phyloP scores from a whole-genome alignment of 129 eudicot genomes.

The Flaveria bidentis region DNA sequence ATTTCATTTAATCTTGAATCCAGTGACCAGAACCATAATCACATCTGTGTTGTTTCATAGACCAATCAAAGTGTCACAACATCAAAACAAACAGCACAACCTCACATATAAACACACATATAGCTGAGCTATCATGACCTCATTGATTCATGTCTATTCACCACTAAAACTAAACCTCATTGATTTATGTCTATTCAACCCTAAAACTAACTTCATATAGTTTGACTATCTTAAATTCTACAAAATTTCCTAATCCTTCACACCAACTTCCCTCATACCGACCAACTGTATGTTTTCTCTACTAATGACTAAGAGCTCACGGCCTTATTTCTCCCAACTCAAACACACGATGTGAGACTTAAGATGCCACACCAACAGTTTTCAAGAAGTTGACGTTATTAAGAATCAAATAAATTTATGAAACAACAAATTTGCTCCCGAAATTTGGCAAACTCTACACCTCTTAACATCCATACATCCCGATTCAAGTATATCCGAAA shows the following conservation, averaged over 20 bases:
- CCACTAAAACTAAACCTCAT: slow-evolving; percentile 2
- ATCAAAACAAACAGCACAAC: neutral
- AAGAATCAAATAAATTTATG: neutral
- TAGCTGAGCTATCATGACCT: slow-evolving; percentile 1
- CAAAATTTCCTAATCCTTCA: neutral
- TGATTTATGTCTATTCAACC: neutral
- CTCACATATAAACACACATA: neutral
- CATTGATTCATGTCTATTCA: neutral
- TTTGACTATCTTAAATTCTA: neutral
- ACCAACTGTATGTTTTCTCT: neutral
- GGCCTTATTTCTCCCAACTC: neutral
- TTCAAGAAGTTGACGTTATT: neutral
- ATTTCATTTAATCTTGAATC: neutral
- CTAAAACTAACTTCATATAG: neutral
- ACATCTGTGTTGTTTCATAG: neutral
- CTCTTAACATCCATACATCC: neutral
- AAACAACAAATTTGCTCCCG: neutral
- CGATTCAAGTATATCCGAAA: slow-evolving; percentile 8
- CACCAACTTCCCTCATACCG: neutral
- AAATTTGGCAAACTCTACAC: neutral
- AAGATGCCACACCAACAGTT: neutral
- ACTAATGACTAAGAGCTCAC: neutral
- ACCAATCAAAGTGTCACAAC: neutral
- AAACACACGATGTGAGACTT: neutral
- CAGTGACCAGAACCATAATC: neutral